Percentiles rank a stretch among this genome's conserved stretches.
These are phyloP conservation scores for Tuber indicum DNA, from an alignment of 495 filamentous ascomycete genomes.

Conservation along the genomic window DNA sequence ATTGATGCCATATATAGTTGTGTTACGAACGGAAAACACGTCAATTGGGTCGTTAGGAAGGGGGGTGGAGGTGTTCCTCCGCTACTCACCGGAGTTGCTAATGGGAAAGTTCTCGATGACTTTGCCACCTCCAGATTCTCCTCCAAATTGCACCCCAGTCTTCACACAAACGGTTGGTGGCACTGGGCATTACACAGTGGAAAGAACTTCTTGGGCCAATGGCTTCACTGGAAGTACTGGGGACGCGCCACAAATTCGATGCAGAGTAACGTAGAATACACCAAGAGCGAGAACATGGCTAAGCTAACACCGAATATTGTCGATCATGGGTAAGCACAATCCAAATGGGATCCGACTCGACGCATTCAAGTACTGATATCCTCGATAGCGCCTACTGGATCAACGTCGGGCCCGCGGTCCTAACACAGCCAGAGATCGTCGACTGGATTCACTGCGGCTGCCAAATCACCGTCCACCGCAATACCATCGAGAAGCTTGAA, in stretches of 20 bases:
- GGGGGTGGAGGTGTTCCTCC: conserved; percentile 41
- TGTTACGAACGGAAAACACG: conserved; percentile 45
- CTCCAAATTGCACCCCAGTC: conserved; percentile 17
- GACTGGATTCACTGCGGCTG: conserved; percentile 7
- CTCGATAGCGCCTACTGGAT: conserved; percentile 16
- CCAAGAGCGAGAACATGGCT: conserved; percentile 15
- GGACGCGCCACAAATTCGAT: conserved; percentile 6
- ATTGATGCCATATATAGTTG: conserved; percentile 46
- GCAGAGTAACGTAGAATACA: conserved; percentile 12
- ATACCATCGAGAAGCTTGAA: not conserved
- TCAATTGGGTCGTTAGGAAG: conserved; percentile 46
- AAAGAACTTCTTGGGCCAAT: conserved; percentile 15
- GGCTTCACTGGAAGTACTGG: conserved; percentile 24
- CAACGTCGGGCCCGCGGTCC: conserved; percentile 13
- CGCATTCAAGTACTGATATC: conserved; percentile 8
- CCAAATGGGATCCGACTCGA: not conserved
- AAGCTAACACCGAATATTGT: conserved; percentile 16
- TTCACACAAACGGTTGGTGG: conserved; percentile 20
- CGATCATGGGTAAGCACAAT: conserved; percentile 13
- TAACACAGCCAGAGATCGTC: conserved; percentile 15
- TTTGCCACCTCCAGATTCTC: conserved; percentile 14
- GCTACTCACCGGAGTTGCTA: conserved; percentile 37
- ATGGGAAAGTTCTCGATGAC: conserved; percentile 29
- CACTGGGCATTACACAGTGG: conserved; percentile 19
- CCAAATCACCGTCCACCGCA: conserved; percentile 15